Base-by-base conservation (phyloP, 2,329 filamentous ascomycete species). In the Colletotrichum liaoningense region DNA sequence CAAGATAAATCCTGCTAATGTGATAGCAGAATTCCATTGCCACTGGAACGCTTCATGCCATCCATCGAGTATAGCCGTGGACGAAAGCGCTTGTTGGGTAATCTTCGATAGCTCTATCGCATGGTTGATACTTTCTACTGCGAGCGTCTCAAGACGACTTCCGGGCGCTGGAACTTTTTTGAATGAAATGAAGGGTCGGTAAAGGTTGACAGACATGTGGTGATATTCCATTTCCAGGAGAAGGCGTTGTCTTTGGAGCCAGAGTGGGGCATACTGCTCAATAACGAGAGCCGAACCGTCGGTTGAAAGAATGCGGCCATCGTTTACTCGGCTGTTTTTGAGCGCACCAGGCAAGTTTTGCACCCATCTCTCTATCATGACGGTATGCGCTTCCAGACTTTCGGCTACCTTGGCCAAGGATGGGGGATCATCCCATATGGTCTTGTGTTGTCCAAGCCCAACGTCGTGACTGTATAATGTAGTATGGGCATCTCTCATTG, bases 171-270 rank as follows among this genome's bases (percentile, higher is more conserved):
- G 38, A 28, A 24, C 60, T 16, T 77, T 79, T 11, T 52, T 33
- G 49, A 86, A 86, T 14, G 78, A 79, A 59, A 86, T 83, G 38
- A 85, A 84, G 0, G 82, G 81, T 9, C 84, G 80, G 64, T 81
- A 83, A 2, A 86, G 77, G 68, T 81, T 82, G 16, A 82, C 79
- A 38, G 70, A 78, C 1, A 85, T 75, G 33, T 81, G 81, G 69
- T 86, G 85, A 63, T 86, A 87, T 26, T 83, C 77, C 0, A 86
- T 75, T 70, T 87, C 85, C 1, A 87, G 79, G 5, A 84, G 76
- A 0, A 87, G 75, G 2, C 85, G 84, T 38, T 81, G 79, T 12
- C 79, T 81, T 72, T 86, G 84, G 3, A 86, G 77, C 85, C 85
- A 86, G 2, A 80, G 70, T 3, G 85, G 84, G 1, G 80, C 79